Evolutionary conservation across 1,139 yeast genomes (phyloP), one percentile per base, ranked within the genome.

Genomic region (Scheffersomyces stambukii): DNA sequence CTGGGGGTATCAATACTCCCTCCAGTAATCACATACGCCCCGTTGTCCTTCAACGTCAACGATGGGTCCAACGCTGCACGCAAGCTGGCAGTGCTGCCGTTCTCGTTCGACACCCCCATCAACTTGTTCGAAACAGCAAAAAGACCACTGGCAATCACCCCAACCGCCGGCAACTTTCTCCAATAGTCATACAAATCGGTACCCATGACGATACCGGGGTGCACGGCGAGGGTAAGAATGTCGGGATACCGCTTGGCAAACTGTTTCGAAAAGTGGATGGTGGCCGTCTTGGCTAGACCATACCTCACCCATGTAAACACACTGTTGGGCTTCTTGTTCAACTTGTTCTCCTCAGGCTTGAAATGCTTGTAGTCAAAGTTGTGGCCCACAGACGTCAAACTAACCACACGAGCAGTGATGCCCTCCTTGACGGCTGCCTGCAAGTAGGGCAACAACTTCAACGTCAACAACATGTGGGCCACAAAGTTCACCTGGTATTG

Each of bases 401-500:
- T 45, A 11, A 65, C 42, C n/a, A 64, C 49, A 23, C 70, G 47
- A 3, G 71, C 64, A 5, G 38, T 33, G 2, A 38, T 33, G 1
- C 48, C 50, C 13, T 42, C 39, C 10, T 43, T 31, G 5, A 40
- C 36, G 5, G 52, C 50, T 8, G 45, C 45, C 28, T 50, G 33
- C 23, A 65, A 45, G 8, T 39, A 40, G 1, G 66, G 64, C 12
- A 63, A 30, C 24, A 64, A 42, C 30, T 43, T 43, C 12, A 55
- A 43, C 1, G 65, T 55, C 36, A 65, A 52, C 25, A 65, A 46
- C 17, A 59, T 38, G 30, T 61, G 70, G 17, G 60, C 44, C 12
- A 59, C 57, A 26, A 49, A 54, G 36, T 65, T 64, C 13, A 62
- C 68, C 43, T 65, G 71, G 45, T 59, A 64, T 42, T 65, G 71